These are phyloP conservation scores for Paragyromitra xinjiangensis DNA, from an alignment of 495 filamentous ascomycete species.

Conservation along the genomic window DNA sequence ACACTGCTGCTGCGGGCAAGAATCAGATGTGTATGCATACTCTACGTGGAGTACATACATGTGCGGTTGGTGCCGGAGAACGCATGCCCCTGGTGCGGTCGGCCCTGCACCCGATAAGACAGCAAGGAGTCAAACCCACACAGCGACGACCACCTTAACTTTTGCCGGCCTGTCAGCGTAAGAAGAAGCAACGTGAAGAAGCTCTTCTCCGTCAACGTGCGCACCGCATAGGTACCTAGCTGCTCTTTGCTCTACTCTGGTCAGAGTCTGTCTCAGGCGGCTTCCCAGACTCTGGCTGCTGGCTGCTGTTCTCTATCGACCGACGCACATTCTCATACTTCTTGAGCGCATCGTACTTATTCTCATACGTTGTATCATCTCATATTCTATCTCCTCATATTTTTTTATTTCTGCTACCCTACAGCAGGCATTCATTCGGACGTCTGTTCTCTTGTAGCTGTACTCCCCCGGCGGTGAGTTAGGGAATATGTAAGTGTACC, in stretches of 20 bases:
- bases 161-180: conserved; percentile 42
- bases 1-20: conserved; percentile 21
- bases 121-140: conserved; percentile 36
- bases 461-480: conserved; percentile 53
- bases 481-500: conserved; percentile 47
- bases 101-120: conserved; percentile 48
- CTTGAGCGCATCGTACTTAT: conserved; percentile 11
- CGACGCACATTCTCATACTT: conserved; percentile 28
- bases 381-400: conserved; percentile 23
- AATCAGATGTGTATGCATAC: conserved; percentile 26
- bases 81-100: conserved; percentile 42
- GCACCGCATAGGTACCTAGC: conserved; percentile 37
- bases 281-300: conserved; percentile 26
- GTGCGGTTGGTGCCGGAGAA: conserved; percentile 40
- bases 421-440: conserved; percentile 17
- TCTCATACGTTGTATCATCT: conserved; percentile 26
- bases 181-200: conserved; percentile 32
- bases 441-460: conserved; percentile 47
- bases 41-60: conserved; percentile 10
- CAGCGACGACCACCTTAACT: conserved; percentile 22
- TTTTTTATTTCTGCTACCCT: conserved; percentile 39
- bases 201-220: conserved; percentile 35
- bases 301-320: conserved; percentile 7
- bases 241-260: conserved; percentile 41
- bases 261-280: conserved; percentile 37